These are phyloP conservation scores for Acacia confusa DNA, from an alignment of 306 rosid genomes.

Conservation along the genomic window DNA sequence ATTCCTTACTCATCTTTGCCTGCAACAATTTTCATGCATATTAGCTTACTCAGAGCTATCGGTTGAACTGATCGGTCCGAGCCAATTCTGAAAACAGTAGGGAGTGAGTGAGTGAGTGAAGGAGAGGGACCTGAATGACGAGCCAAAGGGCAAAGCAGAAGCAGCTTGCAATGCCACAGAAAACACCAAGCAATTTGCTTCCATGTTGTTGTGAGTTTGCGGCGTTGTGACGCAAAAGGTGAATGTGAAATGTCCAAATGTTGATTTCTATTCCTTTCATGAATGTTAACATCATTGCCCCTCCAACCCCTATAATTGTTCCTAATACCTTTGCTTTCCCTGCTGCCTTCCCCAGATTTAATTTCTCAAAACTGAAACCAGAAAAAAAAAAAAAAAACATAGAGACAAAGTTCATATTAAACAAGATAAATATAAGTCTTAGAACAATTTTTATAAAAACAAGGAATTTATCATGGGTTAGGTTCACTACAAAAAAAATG, in stretches of 20 bases:
- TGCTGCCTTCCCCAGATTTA: constrained; percentile 15
- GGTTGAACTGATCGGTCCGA: no score
- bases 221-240: constrained; percentile 33
- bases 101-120: background rate
- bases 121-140: constrained; percentile 40
- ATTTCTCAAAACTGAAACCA: constrained; percentile 19
- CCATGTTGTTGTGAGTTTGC: constrained; percentile 18
- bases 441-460: no score
- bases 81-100: background rate
- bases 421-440: no score
- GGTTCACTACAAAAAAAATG: no score
- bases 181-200: constrained; percentile 36
- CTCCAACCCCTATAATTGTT: constrained; percentile 41
- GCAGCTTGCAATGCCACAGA: constrained; percentile 43
- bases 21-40: constrained; percentile 5
- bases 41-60: no score
- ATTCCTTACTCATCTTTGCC: constrained; percentile 57
- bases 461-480: no score
- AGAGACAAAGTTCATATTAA: no score
- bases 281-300: constrained; percentile 41
- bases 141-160: constrained; percentile 44
- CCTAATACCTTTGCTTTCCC: constrained; percentile 45
- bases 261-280: constrained; percentile 41
- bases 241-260: constrained; percentile 38
- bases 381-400: no score